Conservation (phyloP, 83 land plant genomes). For the Picea abies region DNA sequence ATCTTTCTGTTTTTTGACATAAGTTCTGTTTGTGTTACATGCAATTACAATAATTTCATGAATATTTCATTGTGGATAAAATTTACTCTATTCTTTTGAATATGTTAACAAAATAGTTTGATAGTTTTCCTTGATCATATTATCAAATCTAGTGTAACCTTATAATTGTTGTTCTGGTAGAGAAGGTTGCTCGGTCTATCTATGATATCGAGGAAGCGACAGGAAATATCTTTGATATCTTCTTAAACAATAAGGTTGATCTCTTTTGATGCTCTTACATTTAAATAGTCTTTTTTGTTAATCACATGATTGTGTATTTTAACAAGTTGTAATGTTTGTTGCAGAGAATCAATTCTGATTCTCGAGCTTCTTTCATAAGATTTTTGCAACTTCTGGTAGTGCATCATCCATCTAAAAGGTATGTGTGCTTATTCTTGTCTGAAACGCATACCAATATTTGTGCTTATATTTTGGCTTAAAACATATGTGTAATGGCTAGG, state of each 20-base stretch:
- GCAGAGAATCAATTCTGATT: slow-evolving; percentile 61
- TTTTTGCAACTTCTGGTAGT: slow-evolving; percentile 66
- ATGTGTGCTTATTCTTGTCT: background rate
- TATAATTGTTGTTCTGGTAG: background rate
- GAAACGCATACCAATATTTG: background rate
- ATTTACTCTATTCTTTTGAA: background rate
- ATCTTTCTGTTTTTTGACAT: too few relatives aligned
- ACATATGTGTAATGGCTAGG: slow-evolving; percentile 28
- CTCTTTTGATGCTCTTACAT: background rate
- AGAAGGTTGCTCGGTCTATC: slow-evolving; percentile 60
- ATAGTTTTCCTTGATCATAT: background rate
- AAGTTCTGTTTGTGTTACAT: background rate
- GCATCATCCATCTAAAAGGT: slow-evolving; percentile 82
- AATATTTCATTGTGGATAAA: background rate
- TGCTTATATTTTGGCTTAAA: background rate
- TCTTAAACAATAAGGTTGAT: slow-evolving; percentile 52
- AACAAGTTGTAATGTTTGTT: background rate
- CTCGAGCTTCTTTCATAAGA: slow-evolving; percentile 52
- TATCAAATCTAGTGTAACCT: background rate
- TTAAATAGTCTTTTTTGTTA: slow-evolving; percentile 8
- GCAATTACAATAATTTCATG: background rate
- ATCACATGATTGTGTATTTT: background rate
- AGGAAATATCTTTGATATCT: slow-evolving; percentile 58
- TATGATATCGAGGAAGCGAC: slow-evolving; percentile 81
- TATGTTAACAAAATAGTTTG: background rate